Percentiles rank a stretch among this genome's conserved stretches.
phyloP scores from a whole-genome alignment of 352 stramenopile genomes.

The Thalassiosira hispida region DNA sequence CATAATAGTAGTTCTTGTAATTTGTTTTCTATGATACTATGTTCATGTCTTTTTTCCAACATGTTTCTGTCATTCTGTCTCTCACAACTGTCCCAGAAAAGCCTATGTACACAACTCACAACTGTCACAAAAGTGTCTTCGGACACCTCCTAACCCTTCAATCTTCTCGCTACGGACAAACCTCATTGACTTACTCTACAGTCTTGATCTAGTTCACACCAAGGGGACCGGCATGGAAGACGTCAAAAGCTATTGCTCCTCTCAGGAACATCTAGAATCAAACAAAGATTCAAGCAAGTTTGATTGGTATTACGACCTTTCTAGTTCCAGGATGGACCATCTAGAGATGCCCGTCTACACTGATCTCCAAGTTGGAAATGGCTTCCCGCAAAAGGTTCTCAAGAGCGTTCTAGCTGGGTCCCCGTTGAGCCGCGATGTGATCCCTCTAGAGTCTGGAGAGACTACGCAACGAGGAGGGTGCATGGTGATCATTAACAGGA shows the following conservation, averaged over 20 bases:
- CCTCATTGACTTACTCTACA: slow-evolving; percentile 20
- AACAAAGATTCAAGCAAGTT: neutral
- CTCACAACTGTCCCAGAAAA: too few species aligned
- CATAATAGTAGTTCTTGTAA: too few species aligned
- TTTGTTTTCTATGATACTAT: too few species aligned
- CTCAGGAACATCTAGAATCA: neutral
- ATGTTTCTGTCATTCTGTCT: too few species aligned
- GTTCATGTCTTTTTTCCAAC: too few species aligned
- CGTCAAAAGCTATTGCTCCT: slow-evolving; percentile 1
- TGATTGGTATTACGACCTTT: slow-evolving; percentile 34
- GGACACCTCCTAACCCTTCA: slow-evolving; percentile 21
- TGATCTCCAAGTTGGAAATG: neutral
- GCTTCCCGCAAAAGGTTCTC: neutral
- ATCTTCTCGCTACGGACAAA: slow-evolving; percentile 18
- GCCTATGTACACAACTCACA: too few species aligned
- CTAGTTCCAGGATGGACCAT: slow-evolving; percentile 20
- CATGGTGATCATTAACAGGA: slow-evolving; percentile 29
- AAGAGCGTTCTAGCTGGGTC: neutral
- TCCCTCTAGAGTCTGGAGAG: slow-evolving; percentile 13
- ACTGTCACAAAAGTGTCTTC: too few species aligned
- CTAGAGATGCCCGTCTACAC: slow-evolving; percentile 15
- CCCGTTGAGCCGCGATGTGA: slow-evolving; percentile 19
- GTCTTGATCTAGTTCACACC: slow-evolving; percentile 1
- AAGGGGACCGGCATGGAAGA: neutral
- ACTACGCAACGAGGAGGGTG: slow-evolving; percentile 28